Evolutionary conservation across 225 moss, liverwort and hornwort genomes (phyloP).

Genomic region (Neckera pumila): DNA sequence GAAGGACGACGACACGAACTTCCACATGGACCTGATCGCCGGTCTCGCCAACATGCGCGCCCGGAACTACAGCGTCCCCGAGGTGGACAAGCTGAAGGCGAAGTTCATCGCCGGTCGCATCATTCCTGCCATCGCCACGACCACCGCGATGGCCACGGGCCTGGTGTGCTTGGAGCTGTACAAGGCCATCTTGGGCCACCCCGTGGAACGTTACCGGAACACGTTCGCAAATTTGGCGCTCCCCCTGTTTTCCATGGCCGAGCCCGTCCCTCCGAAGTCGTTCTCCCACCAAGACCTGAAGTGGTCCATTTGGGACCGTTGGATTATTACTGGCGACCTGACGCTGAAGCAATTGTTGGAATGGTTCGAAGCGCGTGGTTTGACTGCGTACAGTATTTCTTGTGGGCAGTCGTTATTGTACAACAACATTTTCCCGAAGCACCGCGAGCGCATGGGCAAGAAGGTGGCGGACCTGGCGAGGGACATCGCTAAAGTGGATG

Average conservation of each 20-base stretch:
- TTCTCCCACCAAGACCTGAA: conserved; percentile 37
- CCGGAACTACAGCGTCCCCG: conserved; percentile 57
- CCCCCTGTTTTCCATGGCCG: conserved; percentile 52
- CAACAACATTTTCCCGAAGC: conserved; percentile 60
- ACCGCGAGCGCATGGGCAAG: conserved; percentile 55
- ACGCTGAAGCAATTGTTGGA: conserved; percentile 36
- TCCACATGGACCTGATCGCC: conserved; percentile 58
- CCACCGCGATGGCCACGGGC: conserved; percentile 56
- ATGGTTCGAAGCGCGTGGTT: conserved; percentile 32
- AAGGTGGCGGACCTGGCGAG: conserved; percentile 40
- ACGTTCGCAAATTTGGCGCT: conserved; percentile 57
- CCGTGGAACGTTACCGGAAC: conserved; percentile 31
- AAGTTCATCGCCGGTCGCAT: conserved; percentile 62
- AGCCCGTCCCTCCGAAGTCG: conserved; percentile 47
- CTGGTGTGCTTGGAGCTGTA: conserved; percentile 56
- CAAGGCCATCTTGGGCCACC: conserved; percentile 31
- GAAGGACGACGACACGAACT: conserved; percentile 65
- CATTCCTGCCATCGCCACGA: conserved; percentile 59
- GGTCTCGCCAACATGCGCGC: conserved; percentile 61
- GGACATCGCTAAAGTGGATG: conserved; percentile 38
- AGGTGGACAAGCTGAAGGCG: conserved; percentile 68
- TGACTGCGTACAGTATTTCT: conserved; percentile 55
- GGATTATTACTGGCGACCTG: conserved; percentile 39
- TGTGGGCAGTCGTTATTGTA: conserved; percentile 48
- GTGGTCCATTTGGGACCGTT: conserved; percentile 69